Percentiles rank a stretch among this genome's conserved stretches.
phyloP scores from a whole-genome alignment of 371 early-diverging fungal genomes.

The Zancudomyces culisetae region DNA sequence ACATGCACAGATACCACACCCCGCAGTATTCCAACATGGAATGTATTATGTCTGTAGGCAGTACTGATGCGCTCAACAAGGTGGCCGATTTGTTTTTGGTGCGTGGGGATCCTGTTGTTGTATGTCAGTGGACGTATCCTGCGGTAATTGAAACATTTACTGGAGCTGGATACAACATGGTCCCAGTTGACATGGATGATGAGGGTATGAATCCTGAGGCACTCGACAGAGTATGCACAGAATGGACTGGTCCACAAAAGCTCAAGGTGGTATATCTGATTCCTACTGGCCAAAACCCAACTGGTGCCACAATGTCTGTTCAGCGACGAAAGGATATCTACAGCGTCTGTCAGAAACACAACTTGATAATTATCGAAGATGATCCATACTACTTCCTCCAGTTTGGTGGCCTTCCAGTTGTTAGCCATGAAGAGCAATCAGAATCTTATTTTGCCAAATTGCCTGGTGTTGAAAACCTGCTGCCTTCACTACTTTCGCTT shows the following conservation, averaged over 20 bases:
- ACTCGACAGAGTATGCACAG: conserved; percentile 20
- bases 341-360: conserved; percentile 28
- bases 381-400: conserved; percentile 57
- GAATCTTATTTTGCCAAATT: not conserved
- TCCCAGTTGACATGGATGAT: conserved; percentile 30
- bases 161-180: conserved; percentile 34
- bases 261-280: conserved; percentile 38
- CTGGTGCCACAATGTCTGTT: conserved; percentile 36
- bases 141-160: conserved; percentile 44
- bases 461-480: conserved; percentile 12
- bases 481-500: conserved; percentile 37
- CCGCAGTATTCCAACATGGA: conserved; percentile 42
- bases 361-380: conserved; percentile 43
- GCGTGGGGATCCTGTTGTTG: conserved; percentile 37
- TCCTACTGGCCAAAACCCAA: conserved; percentile 50
- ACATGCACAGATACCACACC: conserved; percentile 25
- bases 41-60: conserved; percentile 32
- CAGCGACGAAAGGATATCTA: conserved; percentile 34
- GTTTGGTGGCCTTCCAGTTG: conserved; percentile 9
- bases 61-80: conserved; percentile 41
- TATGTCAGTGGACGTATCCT: conserved; percentile 60
- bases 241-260: conserved; percentile 20
- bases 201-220: conserved; percentile 34
- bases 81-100: conserved; percentile 29
- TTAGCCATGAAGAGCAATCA: conserved; percentile 4